phyloP scores from a whole-genome alignment of 768 basidiomycete species.

The Coprinopsis strossmayeri region DNA sequence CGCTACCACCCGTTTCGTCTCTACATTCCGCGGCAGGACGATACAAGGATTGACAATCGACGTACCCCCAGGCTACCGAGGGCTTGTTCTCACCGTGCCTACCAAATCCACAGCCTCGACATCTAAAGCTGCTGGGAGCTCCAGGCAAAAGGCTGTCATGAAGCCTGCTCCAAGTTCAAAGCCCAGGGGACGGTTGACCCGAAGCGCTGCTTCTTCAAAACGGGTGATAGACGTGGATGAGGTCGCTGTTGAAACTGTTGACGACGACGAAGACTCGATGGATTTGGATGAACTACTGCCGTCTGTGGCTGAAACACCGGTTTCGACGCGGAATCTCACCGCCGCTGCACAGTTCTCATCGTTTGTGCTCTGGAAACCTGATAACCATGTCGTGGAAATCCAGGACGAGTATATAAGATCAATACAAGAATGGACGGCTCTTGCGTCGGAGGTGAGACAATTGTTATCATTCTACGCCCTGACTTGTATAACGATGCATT shows the following conservation, averaged over 20 bases:
- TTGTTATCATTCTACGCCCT: conserved; percentile 13
- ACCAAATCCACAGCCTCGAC: conserved; percentile 7
- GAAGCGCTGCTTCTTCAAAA: conserved; percentile 21
- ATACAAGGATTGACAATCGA: conserved; percentile 60
- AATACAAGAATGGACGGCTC: conserved; percentile 62
- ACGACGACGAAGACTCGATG: conserved; percentile 19
- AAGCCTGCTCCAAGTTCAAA: conserved; percentile 11
- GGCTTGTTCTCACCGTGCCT: conserved; percentile 43
- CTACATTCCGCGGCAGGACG: conserved; percentile 71
- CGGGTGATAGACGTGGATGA: conserved; percentile 18
- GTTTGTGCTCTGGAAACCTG: conserved; percentile 73
- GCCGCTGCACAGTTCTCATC: conserved; percentile 54
- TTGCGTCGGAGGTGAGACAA: conserved; percentile 53
- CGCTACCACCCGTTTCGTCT: conserved; percentile 36
- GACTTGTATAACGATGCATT: too few relatives aligned
- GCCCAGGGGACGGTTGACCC: conserved; percentile 21
- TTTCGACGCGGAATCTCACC: not conserved
- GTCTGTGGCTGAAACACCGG: not conserved
- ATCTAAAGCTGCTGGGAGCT: conserved; percentile 1
- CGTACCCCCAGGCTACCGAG: conserved; percentile 62
- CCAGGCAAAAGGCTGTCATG: conserved; percentile 4
- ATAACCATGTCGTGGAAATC: conserved; percentile 61
- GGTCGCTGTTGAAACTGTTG: conserved; percentile 7
- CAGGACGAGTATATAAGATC: conserved; percentile 67
- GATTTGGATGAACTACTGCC: conserved; percentile 8